Evolutionary conservation across 768 basidiomycete species (phyloP), one percentile per base, ranked within the genome.

Genomic region (Tylopilus vinaceipallidus): DNA sequence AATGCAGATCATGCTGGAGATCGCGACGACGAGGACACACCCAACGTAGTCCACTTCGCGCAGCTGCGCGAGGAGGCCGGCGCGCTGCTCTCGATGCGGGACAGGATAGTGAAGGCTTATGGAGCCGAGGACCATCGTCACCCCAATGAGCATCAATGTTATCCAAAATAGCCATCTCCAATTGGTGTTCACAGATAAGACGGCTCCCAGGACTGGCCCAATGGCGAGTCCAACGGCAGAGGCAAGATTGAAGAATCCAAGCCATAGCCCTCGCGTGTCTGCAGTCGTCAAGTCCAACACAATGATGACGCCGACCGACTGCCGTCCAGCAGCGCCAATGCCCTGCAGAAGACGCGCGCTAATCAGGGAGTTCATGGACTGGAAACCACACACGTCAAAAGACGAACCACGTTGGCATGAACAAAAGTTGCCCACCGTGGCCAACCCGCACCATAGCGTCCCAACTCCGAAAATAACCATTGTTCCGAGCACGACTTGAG

Each of bases 101-200:
- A 70, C 65, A 12, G 68, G 66, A 54, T 71, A 70, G 17, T 33
- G 51, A 36, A 70, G 58, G 45, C 58, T 66, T 8, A 57, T 17
- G 17, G 63, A 50, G 12, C 64, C 68, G 13, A 69, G 40, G 9
- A 24, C 34, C 23, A 71, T 26, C 7, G 66, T 71, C 2, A 69
- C 14, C 20, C 50, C 60, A 20, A 71, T 70, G 48, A 71, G 64
- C 8, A 70, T 57, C 33, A 70, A 41, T 0, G 70, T 70, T 47
- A 74, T 75, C 62, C 73, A 76, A 60, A 76, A 77, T 39, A 73
- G 57, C 76, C 76, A 77, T 53, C 76, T 60, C 76, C 76, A 78
- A 7, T 66, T 40, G 8, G 70, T 55, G 35, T 75, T 66, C 53
- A 74, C 71, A 4, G 75, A 70, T 42, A 78, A 66, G 32, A 73